phyloP scores from a whole-genome alignment of 768 basidiomycete genomes.

The Amyloporia xantha region DNA sequence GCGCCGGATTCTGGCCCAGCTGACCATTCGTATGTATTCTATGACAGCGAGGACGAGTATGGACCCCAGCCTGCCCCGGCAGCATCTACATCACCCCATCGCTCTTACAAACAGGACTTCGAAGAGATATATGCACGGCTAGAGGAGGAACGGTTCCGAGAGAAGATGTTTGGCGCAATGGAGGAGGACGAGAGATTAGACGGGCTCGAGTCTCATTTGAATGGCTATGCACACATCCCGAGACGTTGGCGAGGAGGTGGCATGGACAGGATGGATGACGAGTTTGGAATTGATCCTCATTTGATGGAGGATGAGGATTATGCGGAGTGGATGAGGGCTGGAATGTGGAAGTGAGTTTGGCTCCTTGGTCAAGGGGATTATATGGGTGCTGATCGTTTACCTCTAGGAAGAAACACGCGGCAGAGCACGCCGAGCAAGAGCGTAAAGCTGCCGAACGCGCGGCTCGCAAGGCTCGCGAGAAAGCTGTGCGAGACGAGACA shows the following conservation, averaged over 20 bases:
- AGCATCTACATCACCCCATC: constrained; percentile 11
- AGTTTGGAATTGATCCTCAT: constrained; percentile 34
- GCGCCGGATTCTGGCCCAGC: no score
- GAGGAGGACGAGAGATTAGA: constrained; percentile 69
- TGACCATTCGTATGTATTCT: constrained; percentile 2
- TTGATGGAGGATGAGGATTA: constrained; percentile 84
- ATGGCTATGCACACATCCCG: constrained; percentile 67
- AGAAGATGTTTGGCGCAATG: constrained; percentile 67
- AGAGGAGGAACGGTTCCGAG: constrained; percentile 62
- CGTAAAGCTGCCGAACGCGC: constrained; percentile 47
- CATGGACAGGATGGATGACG: constrained; percentile 36
- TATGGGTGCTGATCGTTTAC: no score
- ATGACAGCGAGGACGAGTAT: constrained; percentile 19
- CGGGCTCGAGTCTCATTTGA: constrained; percentile 54
- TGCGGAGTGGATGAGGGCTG: constrained; percentile 76
- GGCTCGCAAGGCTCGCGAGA: constrained; percentile 47
- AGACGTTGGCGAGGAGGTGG: constrained; percentile 50
- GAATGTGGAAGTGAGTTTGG: constrained; percentile 70
- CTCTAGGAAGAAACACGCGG: constrained; percentile 58
- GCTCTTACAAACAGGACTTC: constrained; percentile 33
- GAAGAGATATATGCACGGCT: constrained; percentile 45
- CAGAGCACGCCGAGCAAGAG: constrained; percentile 57
- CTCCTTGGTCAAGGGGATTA: no score
- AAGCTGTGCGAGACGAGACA: constrained; percentile 48
- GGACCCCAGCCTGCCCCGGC: constrained; percentile 22